Evolutionary conservation across 2,329 filamentous ascomycete genomes (phyloP).

Genomic region (Fusarium virguliforme): DNA sequence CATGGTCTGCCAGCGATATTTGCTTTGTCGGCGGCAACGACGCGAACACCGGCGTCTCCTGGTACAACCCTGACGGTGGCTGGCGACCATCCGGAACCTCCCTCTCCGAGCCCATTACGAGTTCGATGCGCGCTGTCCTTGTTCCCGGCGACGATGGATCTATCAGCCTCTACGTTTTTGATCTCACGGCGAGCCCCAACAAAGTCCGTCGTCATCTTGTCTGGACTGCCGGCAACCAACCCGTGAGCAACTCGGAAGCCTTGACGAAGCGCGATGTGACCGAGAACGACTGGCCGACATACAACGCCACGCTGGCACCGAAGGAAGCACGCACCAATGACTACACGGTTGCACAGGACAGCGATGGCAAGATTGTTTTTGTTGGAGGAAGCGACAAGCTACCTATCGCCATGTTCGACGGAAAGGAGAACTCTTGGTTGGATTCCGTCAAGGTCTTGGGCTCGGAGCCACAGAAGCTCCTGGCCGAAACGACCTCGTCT

Average conservation of each 20-base stretch:
- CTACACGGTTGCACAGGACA: constrained; percentile 76
- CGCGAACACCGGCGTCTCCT: constrained; percentile 77
- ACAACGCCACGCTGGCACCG: constrained; percentile 83
- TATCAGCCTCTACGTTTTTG: constrained; percentile 84
- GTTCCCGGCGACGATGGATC: constrained; percentile 82
- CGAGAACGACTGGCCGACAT: constrained; percentile 79
- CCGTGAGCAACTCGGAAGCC: constrained; percentile 64
- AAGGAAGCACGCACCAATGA: constrained; percentile 74
- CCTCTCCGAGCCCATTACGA: constrained; percentile 71
- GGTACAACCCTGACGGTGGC: constrained; percentile 74
- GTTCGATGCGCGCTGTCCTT: constrained; percentile 73
- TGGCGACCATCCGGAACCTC: constrained; percentile 80
- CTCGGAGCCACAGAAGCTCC: constrained; percentile 60
- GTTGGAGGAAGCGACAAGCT: constrained; percentile 80
- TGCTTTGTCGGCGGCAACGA: constrained; percentile 80
- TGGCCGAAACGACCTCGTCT: constrained; percentile 49
- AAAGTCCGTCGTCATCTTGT: constrained; percentile 79
- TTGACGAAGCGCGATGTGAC: constrained; percentile 65
- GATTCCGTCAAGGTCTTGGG: constrained; percentile 78
- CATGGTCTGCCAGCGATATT: constrained; percentile 80
- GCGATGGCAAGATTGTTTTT: constrained; percentile 79
- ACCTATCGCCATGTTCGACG: constrained; percentile 83
- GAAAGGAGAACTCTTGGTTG: constrained; percentile 82
- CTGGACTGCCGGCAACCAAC: constrained; percentile 72
- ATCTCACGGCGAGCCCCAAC: constrained; percentile 83